A percentile compares a stretch with the other conserved stretches of the same genome.
Evolutionary conservation across 805 yeast genomes (phyloP).

Genomic region (Sugiyamaella smithiae): DNA sequence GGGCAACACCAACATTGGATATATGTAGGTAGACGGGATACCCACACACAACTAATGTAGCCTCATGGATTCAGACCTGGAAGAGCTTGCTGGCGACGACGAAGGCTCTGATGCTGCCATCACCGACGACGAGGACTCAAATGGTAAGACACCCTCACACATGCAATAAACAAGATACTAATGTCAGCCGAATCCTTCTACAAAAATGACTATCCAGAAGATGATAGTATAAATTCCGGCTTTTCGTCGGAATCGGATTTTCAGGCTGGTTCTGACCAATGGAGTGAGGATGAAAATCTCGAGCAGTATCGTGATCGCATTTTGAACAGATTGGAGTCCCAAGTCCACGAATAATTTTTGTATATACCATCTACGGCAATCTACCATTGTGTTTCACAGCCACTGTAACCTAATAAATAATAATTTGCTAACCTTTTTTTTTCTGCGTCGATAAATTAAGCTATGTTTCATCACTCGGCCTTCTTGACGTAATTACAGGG

Average conservation of each 20-base stretch:
- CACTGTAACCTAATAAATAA: too few relatives aligned
- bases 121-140: conserved; percentile 41
- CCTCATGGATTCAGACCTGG: conserved; percentile 27
- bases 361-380: too few relatives aligned
- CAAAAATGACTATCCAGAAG: conserved; percentile 91
- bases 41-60: conserved; percentile 6
- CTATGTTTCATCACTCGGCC: too few relatives aligned
- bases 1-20: conserved; percentile 38
- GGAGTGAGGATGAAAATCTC: conserved; percentile 30
- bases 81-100: conserved; percentile 37
- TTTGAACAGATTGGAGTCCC: conserved; percentile 17
- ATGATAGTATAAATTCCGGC: conserved; percentile 32
- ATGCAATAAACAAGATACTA: background rate
- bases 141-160: conserved; percentile 21
- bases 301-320: conserved; percentile 26
- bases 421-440: too few relatives aligned
- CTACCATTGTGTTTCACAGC: too few relatives aligned
- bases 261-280: conserved; percentile 17
- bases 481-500: conserved; percentile 47
- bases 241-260: conserved; percentile 16
- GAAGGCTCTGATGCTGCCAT: conserved; percentile 34
- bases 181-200: conserved; percentile 77
- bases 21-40: conserved; percentile 23
- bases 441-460: too few relatives aligned
- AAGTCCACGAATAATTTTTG: too few relatives aligned